These are phyloP conservation scores for Leishmania aethiopica DNA, from an alignment of 208 protist genomes.

Conservation along the genomic window DNA sequence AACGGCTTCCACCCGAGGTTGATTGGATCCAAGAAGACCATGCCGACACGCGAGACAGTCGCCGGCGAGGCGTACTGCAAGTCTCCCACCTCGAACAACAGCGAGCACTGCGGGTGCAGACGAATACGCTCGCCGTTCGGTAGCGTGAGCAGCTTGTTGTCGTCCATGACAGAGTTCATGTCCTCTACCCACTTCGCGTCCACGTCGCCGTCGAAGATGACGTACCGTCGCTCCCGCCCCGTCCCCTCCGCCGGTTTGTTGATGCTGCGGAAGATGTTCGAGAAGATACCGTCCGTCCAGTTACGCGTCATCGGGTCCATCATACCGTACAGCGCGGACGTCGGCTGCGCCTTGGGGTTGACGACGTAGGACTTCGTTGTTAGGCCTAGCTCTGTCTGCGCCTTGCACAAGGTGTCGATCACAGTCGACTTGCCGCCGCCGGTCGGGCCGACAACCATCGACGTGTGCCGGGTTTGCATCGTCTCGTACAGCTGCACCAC, in stretches of 20 bases:
- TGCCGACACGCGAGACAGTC: conserved; percentile 98
- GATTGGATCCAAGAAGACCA: conserved; percentile 99
- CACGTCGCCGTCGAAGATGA: conserved; percentile 99
- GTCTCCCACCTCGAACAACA: conserved; percentile 99
- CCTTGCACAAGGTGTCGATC: conserved; percentile 94
- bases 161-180: conserved; percentile 99
- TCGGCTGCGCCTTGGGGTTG: conserved; percentile 98
- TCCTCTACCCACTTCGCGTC: conserved; percentile 99
- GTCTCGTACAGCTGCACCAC: conserved; percentile 99
- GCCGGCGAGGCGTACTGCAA: conserved; percentile 99
- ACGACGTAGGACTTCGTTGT: conserved; percentile 95
- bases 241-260: conserved; percentile 86
- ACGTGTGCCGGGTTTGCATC: conserved; percentile 98
- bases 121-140: conserved; percentile 98
- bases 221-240: conserved; percentile 93
- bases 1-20: conserved; percentile 97
- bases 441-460: conserved; percentile 98
- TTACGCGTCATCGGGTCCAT: conserved; percentile 98
- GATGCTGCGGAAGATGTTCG: conserved; percentile 98
- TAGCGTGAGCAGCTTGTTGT: conserved; percentile 99
- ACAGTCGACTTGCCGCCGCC: conserved; percentile 98
- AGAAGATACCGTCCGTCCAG: conserved; percentile 99
- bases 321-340: conserved; percentile 98
- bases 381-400: conserved; percentile 93
- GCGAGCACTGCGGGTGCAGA: conserved; percentile 93